These are phyloP conservation scores for Ogataea henricii DNA, from an alignment of 805 yeast species.

Conservation along the genomic window DNA sequence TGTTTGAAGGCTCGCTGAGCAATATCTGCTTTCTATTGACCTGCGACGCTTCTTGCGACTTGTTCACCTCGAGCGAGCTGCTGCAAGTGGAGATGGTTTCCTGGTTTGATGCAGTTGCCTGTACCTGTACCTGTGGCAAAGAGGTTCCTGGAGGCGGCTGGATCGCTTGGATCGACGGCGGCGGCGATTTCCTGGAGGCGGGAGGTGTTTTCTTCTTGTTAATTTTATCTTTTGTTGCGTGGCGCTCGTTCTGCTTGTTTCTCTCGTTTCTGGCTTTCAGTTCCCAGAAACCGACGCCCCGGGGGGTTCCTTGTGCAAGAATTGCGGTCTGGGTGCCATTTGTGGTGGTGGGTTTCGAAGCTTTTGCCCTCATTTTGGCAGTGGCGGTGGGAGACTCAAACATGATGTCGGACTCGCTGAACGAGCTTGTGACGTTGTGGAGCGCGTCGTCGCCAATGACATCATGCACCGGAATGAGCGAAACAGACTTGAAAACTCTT, in stretches of 20 bases:
- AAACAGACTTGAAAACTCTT: constrained; percentile 19
- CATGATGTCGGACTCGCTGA: constrained; percentile 20
- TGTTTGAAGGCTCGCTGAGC: not conserved
- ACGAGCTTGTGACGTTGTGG: constrained; percentile 17
- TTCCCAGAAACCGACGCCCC: not conserved
- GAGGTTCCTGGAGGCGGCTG: constrained; percentile 5
- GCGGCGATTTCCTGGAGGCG: not conserved
- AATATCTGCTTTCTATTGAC: not conserved
- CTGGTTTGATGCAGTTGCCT: constrained; percentile 5
- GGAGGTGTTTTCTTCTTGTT: not conserved
- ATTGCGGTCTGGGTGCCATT: not conserved
- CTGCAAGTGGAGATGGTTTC: not conserved
- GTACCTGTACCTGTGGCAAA: constrained; percentile 1
- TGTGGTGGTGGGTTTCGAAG: not conserved
- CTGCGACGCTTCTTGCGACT: constrained; percentile 3
- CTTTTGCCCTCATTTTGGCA: constrained; percentile 14
- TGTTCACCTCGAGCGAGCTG: not conserved
- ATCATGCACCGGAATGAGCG: constrained; percentile 19
- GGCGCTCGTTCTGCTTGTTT: not conserved
- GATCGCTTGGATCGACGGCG: constrained; percentile 4
- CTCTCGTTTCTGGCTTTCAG: not conserved
- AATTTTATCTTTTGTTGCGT: not conserved
- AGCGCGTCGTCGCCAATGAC: constrained; percentile 12
- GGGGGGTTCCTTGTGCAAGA: not conserved
- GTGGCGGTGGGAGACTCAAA: constrained; percentile 22